Evolutionary conservation across 257 asterid species (phyloP), one percentile per base, ranked within the genome.

Genomic region (Rhazya stricta): DNA sequence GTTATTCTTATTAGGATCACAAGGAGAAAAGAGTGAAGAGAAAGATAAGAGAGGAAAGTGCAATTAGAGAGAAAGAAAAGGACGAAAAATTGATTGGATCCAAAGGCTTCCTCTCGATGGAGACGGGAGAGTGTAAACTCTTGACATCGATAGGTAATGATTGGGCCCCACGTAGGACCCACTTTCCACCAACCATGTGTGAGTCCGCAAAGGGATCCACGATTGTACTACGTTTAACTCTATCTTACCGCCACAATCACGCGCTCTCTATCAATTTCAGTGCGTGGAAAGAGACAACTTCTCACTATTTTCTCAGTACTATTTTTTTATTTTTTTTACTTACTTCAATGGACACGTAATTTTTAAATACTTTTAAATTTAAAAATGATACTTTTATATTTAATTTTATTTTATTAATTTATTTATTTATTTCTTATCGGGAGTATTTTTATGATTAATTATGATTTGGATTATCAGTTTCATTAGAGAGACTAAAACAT

Each of bases 161-260:
- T 39, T n/a, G 78, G 67, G 27, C 3, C 75, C 46, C 8, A 23
- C 5, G 10, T 21, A 19, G 56, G 65, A n/a, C 63, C 53, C 76
- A 60, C 54, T 45, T 15, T 63, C 72, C 80, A 77, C 76, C 71
- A 58, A 69, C 51, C 42, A 65, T 60, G 78, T 60, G 78, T 50
- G 67, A 51, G 37, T n/a, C 34, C 32, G 12, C 4, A 6, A 66
- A 2, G 63, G 72, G 72, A 34, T n/a, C 66, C 67, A 42, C 30
- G 19, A 12, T 34, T 34, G 65, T 3, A 12, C 34, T 3, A 12
- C 34, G 9, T 30, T 0, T 27, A 9, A 46, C 23, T 27, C n/a
- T 53, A 21, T 16, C 21, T 15, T 27, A 62, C 29, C 11, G 1
- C 75, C 66, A 39, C 42, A 27, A 39, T 1, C 69, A 73, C 69